Conservation (phyloP, 1,284 basidiomycete genomes). For the Puccinia sorghi region DNA sequence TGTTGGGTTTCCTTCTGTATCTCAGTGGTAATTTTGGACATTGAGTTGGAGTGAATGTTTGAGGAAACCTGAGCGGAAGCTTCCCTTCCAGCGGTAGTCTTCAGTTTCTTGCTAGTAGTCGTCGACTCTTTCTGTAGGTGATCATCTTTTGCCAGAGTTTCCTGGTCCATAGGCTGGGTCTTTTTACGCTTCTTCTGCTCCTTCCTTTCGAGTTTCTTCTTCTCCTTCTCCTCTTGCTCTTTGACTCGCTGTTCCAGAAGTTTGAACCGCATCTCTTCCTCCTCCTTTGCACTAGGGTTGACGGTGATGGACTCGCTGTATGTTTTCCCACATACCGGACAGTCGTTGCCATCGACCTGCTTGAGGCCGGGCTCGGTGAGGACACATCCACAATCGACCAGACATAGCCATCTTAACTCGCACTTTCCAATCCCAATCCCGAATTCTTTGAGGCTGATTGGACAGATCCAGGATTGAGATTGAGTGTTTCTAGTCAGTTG, state of each 20-base stretch:
- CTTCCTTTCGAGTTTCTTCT: conserved; percentile 39
- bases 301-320: conserved; percentile 28
- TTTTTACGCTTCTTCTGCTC: conserved; percentile 47
- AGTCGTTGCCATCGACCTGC: conserved; percentile 58
- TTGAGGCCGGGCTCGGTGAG: conserved; percentile 75
- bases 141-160: background rate
- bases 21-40: conserved; percentile 39
- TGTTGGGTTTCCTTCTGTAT: conserved; percentile 48
- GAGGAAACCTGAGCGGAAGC: conserved; percentile 14
- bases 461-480: conserved; percentile 71
- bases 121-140: conserved; percentile 1
- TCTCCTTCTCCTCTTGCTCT: conserved; percentile 44
- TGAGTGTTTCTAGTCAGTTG: conserved; percentile 73
- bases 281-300: conserved; percentile 39
- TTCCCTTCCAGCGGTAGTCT: background rate
- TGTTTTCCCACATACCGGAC: conserved; percentile 41
- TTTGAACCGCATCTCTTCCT: conserved; percentile 39
- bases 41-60: conserved; percentile 25
- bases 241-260: conserved; percentile 24
- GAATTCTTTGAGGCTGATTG: conserved; percentile 88
- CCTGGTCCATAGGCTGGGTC: background rate
- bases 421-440: conserved; percentile 64
- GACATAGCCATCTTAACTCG: conserved; percentile 73
- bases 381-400: conserved; percentile 83
- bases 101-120: conserved; percentile 5